Evolutionary conservation across 192 early-diverging fungal genomes (phyloP), one percentile per base, ranked within the genome.

Genomic region (Pilaira anomala): DNA sequence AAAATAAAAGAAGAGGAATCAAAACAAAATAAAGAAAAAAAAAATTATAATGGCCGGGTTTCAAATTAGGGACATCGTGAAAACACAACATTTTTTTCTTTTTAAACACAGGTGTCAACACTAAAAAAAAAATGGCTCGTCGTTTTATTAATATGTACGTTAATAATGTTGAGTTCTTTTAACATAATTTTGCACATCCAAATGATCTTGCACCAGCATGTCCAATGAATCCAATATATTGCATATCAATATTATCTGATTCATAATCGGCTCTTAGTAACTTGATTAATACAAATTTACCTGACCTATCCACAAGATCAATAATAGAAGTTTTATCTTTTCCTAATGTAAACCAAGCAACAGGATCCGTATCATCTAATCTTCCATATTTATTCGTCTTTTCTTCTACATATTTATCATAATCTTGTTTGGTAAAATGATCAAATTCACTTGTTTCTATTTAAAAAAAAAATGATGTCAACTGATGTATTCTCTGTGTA

Each of bases 231-330:
- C 81, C 81, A 25, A 83, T 66, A 30, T 83, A 83, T 52, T 83
- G 81, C 1, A 83, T 63, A 54, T 83, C 81, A 72, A 83, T 83
- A 65, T 83, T 83, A 39, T 80, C 75, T 9, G 68, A 66, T 21
- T 67, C 59, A 41, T 67, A 62, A 9, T 71, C 63, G 1, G 76
- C 68, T 19, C 81, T 49, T 25, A 83, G 22, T 1, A 83, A 52
- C 42, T 83, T 83, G 62, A 83, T 75, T 5, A 80, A 39, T n/a
- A 80, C 69, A 42, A 71, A 83, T 29, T 76, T 76, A 14, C 81
- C 81, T 29, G 78, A 83, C 71, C 65, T 62, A 3, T 67, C 51
- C 24, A 29, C 36, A 3, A 73, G 7, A 30, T 61, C 21, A 0
- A 73, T 39, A 41, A 57, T 48, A n/a, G 33, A 52, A n/a, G 62